Conservation (phyloP, 1,284 basidiomycete genomes). For the Malassezia nana region DNA sequence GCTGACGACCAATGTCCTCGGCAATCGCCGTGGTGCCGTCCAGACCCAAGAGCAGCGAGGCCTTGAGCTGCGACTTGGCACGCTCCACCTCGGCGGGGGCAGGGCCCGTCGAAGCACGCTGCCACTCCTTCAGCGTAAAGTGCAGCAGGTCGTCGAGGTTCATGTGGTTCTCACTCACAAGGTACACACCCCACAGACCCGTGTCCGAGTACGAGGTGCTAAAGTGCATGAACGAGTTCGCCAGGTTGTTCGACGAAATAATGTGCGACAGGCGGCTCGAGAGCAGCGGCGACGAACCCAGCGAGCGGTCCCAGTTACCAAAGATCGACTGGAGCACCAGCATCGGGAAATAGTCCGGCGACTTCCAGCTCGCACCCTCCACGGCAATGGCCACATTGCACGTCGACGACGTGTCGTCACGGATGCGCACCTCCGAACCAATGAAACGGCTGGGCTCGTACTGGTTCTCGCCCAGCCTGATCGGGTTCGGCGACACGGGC, state of each 20-base stretch:
- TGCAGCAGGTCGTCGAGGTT: conserved; percentile 90
- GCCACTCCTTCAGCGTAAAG: conserved; percentile 94
- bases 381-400: conserved; percentile 93
- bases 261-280: conserved; percentile 85
- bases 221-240: conserved; percentile 99
- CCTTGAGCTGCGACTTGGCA: conserved; percentile 95
- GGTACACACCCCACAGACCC: conserved; percentile 97
- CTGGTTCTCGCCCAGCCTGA: conserved; percentile 63
- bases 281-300: conserved; percentile 79
- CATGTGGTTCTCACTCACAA: conserved; percentile 68
- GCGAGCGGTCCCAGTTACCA: conserved; percentile 97
- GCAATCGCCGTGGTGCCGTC: conserved; percentile 93
- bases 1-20: conserved; percentile 94
- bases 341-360: conserved; percentile 98
- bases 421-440: conserved; percentile 89
- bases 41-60: conserved; percentile 74
- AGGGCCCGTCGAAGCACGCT: conserved; percentile 81
- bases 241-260: conserved; percentile 85
- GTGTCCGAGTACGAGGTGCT: conserved; percentile 99
- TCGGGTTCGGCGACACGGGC: conserved; percentile 75
- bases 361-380: conserved; percentile 94
- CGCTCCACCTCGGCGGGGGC: conserved; percentile 81
- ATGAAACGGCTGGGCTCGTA: conserved; percentile 62
- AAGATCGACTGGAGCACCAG: conserved; percentile 96
- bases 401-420: conserved; percentile 79